Evolutionary conservation across 768 basidiomycete species (phyloP).

Genomic region (Mycena pura): DNA sequence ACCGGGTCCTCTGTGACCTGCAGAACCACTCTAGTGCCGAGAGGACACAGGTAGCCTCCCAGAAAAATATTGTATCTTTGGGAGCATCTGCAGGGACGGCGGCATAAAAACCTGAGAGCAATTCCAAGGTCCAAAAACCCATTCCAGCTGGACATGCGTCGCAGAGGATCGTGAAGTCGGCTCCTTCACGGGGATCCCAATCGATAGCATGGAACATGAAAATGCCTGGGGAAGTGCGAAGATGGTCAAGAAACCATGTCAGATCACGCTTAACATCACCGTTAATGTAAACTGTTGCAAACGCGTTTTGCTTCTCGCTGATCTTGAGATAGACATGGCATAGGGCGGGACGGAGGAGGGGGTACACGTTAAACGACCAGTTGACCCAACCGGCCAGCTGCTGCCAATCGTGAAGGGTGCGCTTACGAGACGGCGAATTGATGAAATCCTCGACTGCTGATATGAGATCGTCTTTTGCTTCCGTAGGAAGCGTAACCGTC

Average conservation of each 20-base stretch:
- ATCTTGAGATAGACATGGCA: no score
- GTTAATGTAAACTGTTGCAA: slow-evolving; percentile 25
- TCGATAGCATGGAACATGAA: slow-evolving; percentile 22
- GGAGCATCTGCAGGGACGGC: not conserved
- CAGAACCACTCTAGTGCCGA: not conserved
- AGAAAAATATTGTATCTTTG: not conserved
- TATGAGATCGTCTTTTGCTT: not conserved
- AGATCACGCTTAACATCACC: slow-evolving; percentile 23
- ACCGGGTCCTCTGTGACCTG: not conserved
- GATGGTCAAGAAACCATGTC: slow-evolving; percentile 24
- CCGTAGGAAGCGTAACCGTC: not conserved
- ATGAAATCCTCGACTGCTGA: not conserved
- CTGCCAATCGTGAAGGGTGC: slow-evolving; percentile 27
- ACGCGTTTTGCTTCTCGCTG: slow-evolving; percentile 24
- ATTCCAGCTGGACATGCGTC: no score
- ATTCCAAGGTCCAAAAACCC: slow-evolving; percentile 11
- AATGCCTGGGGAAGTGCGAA: slow-evolving; percentile 16
- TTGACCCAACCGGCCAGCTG: slow-evolving; percentile 30
- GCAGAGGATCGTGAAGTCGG: slow-evolving; percentile 6
- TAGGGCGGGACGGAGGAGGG: slow-evolving; percentile 31
- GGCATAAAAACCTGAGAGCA: not conserved
- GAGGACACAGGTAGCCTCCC: no score
- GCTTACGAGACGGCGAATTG: not conserved
- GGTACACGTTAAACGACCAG: slow-evolving; percentile 36
- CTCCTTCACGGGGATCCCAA: slow-evolving; percentile 23